A percentile compares a stretch with the other conserved stretches of the same genome.
These are phyloP conservation scores for Saraca asoca DNA, from an alignment of 331 rosid species.

Conservation along the genomic window DNA sequence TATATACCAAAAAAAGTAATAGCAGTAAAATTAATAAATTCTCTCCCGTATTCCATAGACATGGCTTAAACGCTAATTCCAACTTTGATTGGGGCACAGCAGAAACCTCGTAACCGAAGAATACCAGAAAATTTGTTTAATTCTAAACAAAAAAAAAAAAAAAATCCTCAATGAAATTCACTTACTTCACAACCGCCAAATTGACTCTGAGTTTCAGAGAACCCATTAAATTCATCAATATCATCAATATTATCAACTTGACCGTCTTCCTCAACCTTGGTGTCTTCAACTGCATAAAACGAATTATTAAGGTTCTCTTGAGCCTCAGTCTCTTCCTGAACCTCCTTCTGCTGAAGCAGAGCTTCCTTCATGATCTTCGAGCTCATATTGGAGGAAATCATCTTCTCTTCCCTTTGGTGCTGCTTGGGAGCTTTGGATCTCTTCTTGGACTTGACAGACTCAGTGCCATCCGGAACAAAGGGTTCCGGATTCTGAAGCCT, in stretches of 20 bases:
- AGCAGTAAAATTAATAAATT: neutral
- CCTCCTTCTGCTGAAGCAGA: slow-evolving; percentile 43
- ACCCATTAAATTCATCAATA: slow-evolving; percentile 58
- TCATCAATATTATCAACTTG: slow-evolving; percentile 35
- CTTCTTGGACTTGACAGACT: slow-evolving; percentile 46
- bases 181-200: slow-evolving; percentile 39
- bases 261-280: slow-evolving; percentile 29
- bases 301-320: slow-evolving; percentile 30
- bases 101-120: neutral
- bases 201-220: slow-evolving; percentile 57
- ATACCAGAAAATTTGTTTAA: too few species aligned
- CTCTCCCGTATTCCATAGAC: neutral
- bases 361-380: slow-evolving; percentile 74
- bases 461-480: slow-evolving; percentile 52
- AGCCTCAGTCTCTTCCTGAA: slow-evolving; percentile 29
- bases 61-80: neutral
- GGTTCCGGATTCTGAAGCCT: slow-evolving; percentile 77
- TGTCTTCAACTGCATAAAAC: slow-evolving; percentile 41
- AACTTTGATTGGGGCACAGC: neutral
- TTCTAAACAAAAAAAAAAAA: neutral
- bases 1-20: neutral
- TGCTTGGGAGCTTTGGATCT: slow-evolving; percentile 53
- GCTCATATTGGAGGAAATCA: slow-evolving; percentile 61
- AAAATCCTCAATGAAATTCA: neutral
- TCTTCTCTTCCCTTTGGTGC: slow-evolving; percentile 61